Evolutionary conservation across 2,329 filamentous ascomycete species (phyloP).

Genomic region (Neospermospora avenae): DNA sequence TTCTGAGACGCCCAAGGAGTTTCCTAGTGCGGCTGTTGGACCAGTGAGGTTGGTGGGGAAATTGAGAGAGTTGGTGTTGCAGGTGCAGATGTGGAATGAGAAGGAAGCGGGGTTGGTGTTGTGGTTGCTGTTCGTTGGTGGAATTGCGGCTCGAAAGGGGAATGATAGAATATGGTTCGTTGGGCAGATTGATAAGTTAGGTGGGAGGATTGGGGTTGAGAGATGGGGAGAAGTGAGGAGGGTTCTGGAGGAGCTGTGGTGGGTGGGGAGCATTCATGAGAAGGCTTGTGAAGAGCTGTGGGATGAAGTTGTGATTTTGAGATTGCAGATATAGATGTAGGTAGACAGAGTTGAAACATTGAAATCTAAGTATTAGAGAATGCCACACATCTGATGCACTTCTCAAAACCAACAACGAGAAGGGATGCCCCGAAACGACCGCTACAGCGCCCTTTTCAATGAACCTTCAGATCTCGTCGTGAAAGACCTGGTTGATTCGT

Average conservation of each 20-base stretch:
- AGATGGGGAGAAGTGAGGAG: conserved; percentile 7
- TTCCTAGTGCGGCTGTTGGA: conserved; percentile 10
- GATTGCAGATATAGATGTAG: background rate
- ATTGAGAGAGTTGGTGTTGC: conserved; percentile 7
- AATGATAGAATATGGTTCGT: conserved; percentile 12
- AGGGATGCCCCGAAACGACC: no score
- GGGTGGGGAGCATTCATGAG: conserved; percentile 10
- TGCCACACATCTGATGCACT: no score
- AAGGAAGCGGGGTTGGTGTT: conserved; percentile 5
- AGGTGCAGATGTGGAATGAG: conserved; percentile 10
- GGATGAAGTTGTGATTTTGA: conserved; percentile 6
- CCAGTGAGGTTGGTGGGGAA: conserved; percentile 7
- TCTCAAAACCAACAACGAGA: no score
- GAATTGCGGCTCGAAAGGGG: conserved; percentile 1
- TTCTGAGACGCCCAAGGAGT: conserved; percentile 13
- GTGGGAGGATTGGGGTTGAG: background rate
- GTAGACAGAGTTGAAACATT: background rate
- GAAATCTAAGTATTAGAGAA: no score
- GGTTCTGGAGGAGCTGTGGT: conserved; percentile 11
- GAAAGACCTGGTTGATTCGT: background rate
- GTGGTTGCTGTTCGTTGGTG: conserved; percentile 15
- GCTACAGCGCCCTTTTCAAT: background rate
- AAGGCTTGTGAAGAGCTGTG: conserved; percentile 8
- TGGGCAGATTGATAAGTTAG: conserved; percentile 8
- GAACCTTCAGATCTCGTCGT: background rate